Percentiles rank a stretch among this genome's conserved stretches.
phyloP scores from a whole-genome alignment of 2,329 filamentous ascomycete species.

The Herpomyces periplanetae region DNA sequence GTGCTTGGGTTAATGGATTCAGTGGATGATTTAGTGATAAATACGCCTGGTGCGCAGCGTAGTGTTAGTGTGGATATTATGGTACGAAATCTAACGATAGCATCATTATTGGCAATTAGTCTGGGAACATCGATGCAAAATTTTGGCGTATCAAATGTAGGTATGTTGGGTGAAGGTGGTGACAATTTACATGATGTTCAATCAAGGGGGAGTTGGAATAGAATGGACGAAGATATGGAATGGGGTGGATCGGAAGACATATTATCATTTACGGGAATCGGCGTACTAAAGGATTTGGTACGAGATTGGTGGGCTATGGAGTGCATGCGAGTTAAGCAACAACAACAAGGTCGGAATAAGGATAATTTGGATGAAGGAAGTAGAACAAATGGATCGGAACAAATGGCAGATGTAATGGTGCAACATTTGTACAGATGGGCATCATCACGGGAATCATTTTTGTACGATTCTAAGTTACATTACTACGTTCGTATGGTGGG shows the following conservation, averaged over 20 bases:
- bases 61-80: constrained; percentile 88
- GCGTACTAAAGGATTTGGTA: constrained; percentile 84
- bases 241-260: too few relatives aligned
- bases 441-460: constrained; percentile 57
- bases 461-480: constrained; percentile 73
- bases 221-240: too few relatives aligned
- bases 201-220: too few relatives aligned
- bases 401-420: constrained; percentile 89
- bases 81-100: constrained; percentile 74
- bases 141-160: too few relatives aligned
- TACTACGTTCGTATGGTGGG: constrained; percentile 98
- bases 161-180: too few relatives aligned
- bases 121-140: too few relatives aligned
- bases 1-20: constrained; percentile 41
- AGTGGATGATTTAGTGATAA: constrained; percentile 66
- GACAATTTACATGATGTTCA: constrained; percentile 95
- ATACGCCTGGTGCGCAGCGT: constrained; percentile 67
- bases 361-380: too few relatives aligned
- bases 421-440: constrained; percentile 94
- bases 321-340: too few relatives aligned
- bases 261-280: constrained; percentile 51
- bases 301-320: constrained; percentile 91
- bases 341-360: too few relatives aligned
- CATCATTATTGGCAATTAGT: constrained; percentile 81
- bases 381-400: constrained; percentile 31